Base-by-base conservation (phyloP, 192 early-diverging fungal genomes). In the Backusella tuberculispora region DNA sequence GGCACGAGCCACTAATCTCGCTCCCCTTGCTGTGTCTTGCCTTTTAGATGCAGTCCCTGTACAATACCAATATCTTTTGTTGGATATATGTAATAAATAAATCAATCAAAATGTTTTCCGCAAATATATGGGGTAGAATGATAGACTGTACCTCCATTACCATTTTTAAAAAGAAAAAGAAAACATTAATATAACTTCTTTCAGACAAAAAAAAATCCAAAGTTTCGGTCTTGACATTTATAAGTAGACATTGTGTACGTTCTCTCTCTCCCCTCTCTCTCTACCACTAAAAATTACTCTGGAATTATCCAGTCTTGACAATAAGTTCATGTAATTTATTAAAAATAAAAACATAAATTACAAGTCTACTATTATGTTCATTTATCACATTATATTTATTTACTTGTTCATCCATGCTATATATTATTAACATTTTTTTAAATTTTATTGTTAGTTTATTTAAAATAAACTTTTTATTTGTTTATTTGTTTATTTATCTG, bases 1-100 rank as follows among this genome's bases (percentile, higher is more conserved):
- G 26, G 53, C 53, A 60, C 53, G 53, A 60, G 53, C 53, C 53
- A 60, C 53, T 60, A 60, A 60, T 60, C 10, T 21, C 21, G 21
- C 53, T 24, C 21, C 50, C 21, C 5, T 26, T 12, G 4, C 12
- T 60, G 4, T 60, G 12, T 5, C 9, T 60, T 8, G 4, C 53
- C 24, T 60, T 60, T 60, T 60, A 19, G 13, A 60, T 15, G 21
- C 24, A 12, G 10, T 3, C 21, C 26, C 53, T 60, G 21, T 60
- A 13, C 53, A 60, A 60, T 26, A 26, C 3, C 21, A 9, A 60
- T 60, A 0, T 60, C 21, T 12, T 24, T 6, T 24, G 21, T 60
- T 60, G 53, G 19, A 60, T 5, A 60, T 8, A 10, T 24, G 12
- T 60, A 60, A 19, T 60, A 12, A 26, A 26, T 60, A 24, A 60